Percentiles rank a stretch among this genome's conserved stretches.
phyloP scores from a whole-genome alignment of 2,329 filamentous ascomycete genomes.

The Talaromyces albobiverticillius region DNA sequence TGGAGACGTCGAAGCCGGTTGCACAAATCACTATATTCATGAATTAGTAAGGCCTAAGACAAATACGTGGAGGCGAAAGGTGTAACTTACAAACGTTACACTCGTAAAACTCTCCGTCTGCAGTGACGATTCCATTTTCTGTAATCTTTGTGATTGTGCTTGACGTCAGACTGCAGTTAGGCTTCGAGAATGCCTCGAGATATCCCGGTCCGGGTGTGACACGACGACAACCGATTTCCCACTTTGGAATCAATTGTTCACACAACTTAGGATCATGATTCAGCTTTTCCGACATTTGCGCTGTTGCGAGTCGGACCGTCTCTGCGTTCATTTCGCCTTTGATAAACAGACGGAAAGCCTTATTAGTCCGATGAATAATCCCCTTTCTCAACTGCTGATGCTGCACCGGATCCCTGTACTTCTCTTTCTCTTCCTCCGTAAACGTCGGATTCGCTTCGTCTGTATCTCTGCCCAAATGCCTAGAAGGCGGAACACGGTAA shows the following conservation, averaged over 20 bases:
- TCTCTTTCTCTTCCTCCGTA: too few relatives aligned
- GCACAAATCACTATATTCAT: slow-evolving; percentile 30
- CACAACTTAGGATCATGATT: slow-evolving; percentile 12
- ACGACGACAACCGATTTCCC: slow-evolving; percentile 11
- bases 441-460: too few relatives aligned
- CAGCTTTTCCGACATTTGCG: slow-evolving; percentile 1
- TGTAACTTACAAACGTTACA: slow-evolving; percentile 13
- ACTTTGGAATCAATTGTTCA: slow-evolving; percentile 8
- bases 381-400: too few relatives aligned
- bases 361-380: too few relatives aligned
- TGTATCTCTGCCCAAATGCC: too few relatives aligned
- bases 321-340: slow-evolving; percentile 1
- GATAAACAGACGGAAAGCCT: too few relatives aligned
- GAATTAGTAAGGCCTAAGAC: neutral
- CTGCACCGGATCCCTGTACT: too few relatives aligned
- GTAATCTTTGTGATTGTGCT: slow-evolving; percentile 50
- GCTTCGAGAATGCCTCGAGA: slow-evolving; percentile 59
- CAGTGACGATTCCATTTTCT: slow-evolving; percentile 29
- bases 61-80: neutral
- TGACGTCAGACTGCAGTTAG: slow-evolving; percentile 59
- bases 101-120: slow-evolving; percentile 16
- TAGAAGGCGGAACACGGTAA: too few relatives aligned
- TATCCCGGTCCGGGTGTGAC: slow-evolving; percentile 41
- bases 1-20: slow-evolving; percentile 38
- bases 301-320: neutral